Percentiles rank a stretch among this genome's conserved stretches.
These are phyloP conservation scores for Aspergillus sp. DNA, from an alignment of 2,329 filamentous ascomycete species.

Conservation along the genomic window DNA sequence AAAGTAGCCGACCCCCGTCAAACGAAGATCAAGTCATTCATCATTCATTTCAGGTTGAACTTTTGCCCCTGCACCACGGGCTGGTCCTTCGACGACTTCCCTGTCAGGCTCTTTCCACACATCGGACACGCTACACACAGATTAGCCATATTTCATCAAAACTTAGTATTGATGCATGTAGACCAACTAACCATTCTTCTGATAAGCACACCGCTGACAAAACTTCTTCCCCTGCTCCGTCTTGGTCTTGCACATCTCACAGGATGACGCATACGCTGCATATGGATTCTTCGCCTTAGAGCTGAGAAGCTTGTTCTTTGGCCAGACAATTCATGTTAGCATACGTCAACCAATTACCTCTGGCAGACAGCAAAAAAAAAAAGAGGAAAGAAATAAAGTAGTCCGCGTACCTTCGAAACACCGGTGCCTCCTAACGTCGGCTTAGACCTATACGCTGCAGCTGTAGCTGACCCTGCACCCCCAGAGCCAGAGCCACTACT, in stretches of 20 bases:
- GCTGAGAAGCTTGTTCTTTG: slow-evolving; percentile 63
- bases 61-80: slow-evolving; percentile 62
- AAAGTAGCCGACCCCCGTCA: not conserved
- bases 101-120: slow-evolving; percentile 58
- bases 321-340: not conserved
- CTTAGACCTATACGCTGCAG: slow-evolving; percentile 28
- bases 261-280: slow-evolving; percentile 62
- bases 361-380: too few relatives aligned
- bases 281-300: slow-evolving; percentile 67
- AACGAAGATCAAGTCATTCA: not conserved
- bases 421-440: slow-evolving; percentile 58
- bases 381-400: too few relatives aligned
- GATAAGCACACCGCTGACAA: slow-evolving; percentile 64
- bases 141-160: slow-evolving; percentile 7
- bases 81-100: slow-evolving; percentile 47
- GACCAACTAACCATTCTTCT: slow-evolving; percentile 53
- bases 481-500: not conserved
- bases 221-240: slow-evolving; percentile 61
- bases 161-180: too few relatives aligned
- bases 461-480: not conserved
- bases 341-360: too few relatives aligned
- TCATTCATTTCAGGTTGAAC: slow-evolving; percentile 59
- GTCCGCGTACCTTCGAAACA: slow-evolving; percentile 55
- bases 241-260: slow-evolving; percentile 63
- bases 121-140: slow-evolving; percentile 56